phyloP scores from a whole-genome alignment of 768 basidiomycete genomes.

The Mycena filopes region DNA sequence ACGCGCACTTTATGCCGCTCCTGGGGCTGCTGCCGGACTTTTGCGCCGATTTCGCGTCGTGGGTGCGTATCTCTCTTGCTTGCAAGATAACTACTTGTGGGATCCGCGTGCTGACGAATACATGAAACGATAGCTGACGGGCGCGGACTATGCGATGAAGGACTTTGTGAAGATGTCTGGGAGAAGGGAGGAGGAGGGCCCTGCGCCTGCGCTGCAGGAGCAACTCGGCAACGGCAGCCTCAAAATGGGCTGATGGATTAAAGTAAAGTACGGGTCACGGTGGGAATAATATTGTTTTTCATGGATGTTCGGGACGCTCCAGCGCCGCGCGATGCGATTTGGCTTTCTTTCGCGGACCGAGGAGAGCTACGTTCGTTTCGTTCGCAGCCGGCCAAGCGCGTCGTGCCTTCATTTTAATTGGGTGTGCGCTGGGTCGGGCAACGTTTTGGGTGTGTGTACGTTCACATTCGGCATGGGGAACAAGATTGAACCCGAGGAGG shows the following conservation, averaged over 20 bases:
- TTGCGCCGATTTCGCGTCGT: slow-evolving; percentile 77
- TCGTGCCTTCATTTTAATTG: slow-evolving; percentile 22
- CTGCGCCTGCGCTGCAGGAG: slow-evolving; percentile 25
- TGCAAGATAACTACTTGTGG: slow-evolving; percentile 11
- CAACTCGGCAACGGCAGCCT: neutral
- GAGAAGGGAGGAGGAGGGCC: slow-evolving; percentile 64
- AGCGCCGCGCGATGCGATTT: slow-evolving; percentile 16
- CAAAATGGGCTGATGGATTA: slow-evolving; percentile 9
- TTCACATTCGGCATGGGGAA: slow-evolving; percentile 2
- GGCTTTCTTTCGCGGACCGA: slow-evolving; percentile 41
- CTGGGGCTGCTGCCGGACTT: slow-evolving; percentile 75
- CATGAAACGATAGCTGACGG: slow-evolving; percentile 57
- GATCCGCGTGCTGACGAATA: slow-evolving; percentile 17
- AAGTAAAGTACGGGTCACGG: slow-evolving; percentile 8
- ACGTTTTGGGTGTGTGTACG: too few relatives aligned
- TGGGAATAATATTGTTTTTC: slow-evolving; percentile 13
- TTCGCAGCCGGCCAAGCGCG: slow-evolving; percentile 12
- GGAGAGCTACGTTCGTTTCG: slow-evolving; percentile 20
- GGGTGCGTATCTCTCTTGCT: slow-evolving; percentile 62
- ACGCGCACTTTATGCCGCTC: slow-evolving; percentile 66
- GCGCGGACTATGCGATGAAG: slow-evolving; percentile 79
- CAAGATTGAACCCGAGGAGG: slow-evolving; percentile 1
- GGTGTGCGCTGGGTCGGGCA: neutral
- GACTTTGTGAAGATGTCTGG: slow-evolving; percentile 74
- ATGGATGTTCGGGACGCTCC: slow-evolving; percentile 14